Base-by-base conservation (phyloP, 257 asterid genomes). In the Anisodus acutangulus region DNA sequence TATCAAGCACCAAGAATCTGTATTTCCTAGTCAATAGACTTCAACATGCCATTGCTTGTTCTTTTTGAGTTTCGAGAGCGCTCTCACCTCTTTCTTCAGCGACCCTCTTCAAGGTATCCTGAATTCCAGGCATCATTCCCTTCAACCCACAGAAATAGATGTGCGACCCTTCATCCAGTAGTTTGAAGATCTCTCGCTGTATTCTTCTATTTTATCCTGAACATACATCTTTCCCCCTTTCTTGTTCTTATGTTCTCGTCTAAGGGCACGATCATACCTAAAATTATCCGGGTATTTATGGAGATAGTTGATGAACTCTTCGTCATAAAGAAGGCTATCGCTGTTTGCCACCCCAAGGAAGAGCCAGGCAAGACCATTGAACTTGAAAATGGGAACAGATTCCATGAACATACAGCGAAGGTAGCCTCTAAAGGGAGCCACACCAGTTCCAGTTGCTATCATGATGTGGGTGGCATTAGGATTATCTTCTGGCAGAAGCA, bases 111-210 rank as follows among this genome's bases (percentile, higher is more conserved):
- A 95, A 83, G 6, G 99, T 95, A 11, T 91, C 99, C 74, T 95
- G 99, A 81, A 95, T 95, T 80, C 99, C 99, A 0, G 97, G 97
- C 98, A 95, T 95, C 99, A 95, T 95, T 70, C 99, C 99, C 84
- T 93, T 94, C 39, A 95, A 94, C 89, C 98, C 99, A 51, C 98
- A 94, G 90, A 95, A 95, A 86, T 95, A 95, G 17, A 94, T 92
- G 89, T 95, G 98, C 1, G 98, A 97, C 68, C 99, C 98, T 2
- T 85, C 83, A 54, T 95, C 99, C 90, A 95, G 87, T 19, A 95
- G 94, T 51, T 91, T 90, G 92, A 95, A 95, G 47, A 95, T 89
- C 85, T 94, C 98, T 93, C 97, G 19, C 98, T 94, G 88, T 95
- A 94, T 89, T 95, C 99, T 83, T 95, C 98, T 19, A 95, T 95